phyloP scores from a whole-genome alignment of 495 filamentous ascomycete genomes.

The Talaromyces trachyspermus region DNA sequence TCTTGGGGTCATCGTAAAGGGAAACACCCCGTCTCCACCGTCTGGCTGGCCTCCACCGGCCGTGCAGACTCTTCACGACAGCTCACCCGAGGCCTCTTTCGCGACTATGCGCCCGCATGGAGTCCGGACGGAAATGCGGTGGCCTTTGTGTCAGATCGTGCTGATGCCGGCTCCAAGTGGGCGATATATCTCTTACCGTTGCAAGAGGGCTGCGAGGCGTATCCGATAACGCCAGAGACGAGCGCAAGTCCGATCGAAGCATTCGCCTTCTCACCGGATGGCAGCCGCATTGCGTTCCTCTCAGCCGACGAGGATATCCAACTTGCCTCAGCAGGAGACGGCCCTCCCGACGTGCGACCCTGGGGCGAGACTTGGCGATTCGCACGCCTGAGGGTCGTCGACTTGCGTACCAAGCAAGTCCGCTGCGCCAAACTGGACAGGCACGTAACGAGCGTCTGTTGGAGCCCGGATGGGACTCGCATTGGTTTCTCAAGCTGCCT shows the following conservation, averaged over 20 bases:
- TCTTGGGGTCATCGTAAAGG: constrained; percentile 11
- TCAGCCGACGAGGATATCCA: constrained; percentile 11
- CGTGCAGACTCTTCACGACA: constrained; percentile 14
- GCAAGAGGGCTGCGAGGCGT: constrained; percentile 13
- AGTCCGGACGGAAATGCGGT: constrained; percentile 15
- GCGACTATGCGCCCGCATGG: constrained; percentile 15
- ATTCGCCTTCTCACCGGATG: constrained; percentile 14
- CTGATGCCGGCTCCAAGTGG: constrained; percentile 9
- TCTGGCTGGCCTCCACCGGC: constrained; percentile 18
- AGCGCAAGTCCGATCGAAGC: constrained; percentile 7
- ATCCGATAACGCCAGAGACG: constrained; percentile 9
- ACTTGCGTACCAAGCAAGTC: constrained; percentile 7
- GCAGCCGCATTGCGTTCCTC: constrained; percentile 14
- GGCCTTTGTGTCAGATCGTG: constrained; percentile 19
- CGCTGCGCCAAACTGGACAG: constrained; percentile 3
- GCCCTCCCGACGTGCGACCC: neutral
- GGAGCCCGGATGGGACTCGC: constrained; percentile 6
- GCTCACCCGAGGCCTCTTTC: constrained; percentile 18
- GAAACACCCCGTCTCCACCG: constrained; percentile 12
- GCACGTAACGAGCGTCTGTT: constrained; percentile 2
- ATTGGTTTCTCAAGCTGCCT: constrained; percentile 6
- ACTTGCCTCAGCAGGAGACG: constrained; percentile 7
- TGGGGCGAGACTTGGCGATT: constrained; percentile 5
- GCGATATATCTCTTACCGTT: constrained; percentile 15
- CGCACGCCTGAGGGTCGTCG: constrained; percentile 2